phyloP scores from a whole-genome alignment of 1,139 yeast species.

The Hyphopichia khmerensis region DNA sequence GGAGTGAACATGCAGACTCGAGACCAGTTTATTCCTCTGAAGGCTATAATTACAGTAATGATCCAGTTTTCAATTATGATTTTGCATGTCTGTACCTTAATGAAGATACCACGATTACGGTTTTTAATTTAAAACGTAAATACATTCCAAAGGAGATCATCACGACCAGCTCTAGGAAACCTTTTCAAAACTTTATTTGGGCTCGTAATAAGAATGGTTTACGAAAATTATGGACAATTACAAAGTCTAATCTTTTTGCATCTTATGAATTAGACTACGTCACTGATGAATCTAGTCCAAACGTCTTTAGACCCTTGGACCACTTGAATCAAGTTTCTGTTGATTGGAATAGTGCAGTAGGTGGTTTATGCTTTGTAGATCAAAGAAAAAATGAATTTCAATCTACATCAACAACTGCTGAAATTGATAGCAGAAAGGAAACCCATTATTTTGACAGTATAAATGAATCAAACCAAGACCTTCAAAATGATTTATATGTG shows the following conservation, averaged over 20 bases:
- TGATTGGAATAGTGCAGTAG: constrained; percentile 52
- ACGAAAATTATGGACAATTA: constrained; percentile 40
- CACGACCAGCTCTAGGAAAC: constrained; percentile 50
- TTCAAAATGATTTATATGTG: not conserved
- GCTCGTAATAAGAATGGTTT: constrained; percentile 23
- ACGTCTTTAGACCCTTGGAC: constrained; percentile 52
- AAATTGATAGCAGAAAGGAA: not conserved
- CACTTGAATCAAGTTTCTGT: constrained; percentile 52
- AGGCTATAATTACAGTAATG: constrained; percentile 2
- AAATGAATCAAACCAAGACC: not conserved
- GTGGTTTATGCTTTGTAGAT: constrained; percentile 51
- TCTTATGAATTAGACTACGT: constrained; percentile 49
- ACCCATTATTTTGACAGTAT: not conserved
- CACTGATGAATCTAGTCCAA: constrained; percentile 15
- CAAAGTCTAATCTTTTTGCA: constrained; percentile 51
- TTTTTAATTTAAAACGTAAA: constrained; percentile 73
- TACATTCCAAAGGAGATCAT: constrained; percentile 72
- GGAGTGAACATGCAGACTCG: constrained; percentile 47
- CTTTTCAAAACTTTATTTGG: constrained; percentile 47
- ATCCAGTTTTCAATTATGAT: constrained; percentile 48
- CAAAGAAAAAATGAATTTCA: constrained; percentile 52
- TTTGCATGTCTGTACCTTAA: constrained; percentile 77
- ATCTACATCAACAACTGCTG: not conserved
- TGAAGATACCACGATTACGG: constrained; percentile 71
- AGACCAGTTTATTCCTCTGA: not conserved